Conservation (phyloP, 192 early-diverging fungal genomes). For the Pilobolus umbonatus region DNA sequence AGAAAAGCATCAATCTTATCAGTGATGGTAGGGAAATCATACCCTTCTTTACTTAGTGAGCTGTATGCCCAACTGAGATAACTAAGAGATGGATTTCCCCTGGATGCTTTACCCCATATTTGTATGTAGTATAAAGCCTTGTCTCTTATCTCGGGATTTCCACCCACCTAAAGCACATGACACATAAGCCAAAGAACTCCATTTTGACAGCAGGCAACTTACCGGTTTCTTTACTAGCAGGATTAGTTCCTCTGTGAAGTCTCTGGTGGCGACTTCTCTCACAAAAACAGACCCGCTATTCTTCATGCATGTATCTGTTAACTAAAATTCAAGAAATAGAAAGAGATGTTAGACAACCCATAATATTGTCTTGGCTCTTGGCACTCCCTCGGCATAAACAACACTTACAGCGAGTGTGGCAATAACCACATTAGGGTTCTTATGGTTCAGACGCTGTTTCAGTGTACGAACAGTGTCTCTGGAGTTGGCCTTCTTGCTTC, state of each 20-base stretch:
- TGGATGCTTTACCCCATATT: slow-evolving; percentile 83
- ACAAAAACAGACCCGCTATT: slow-evolving; percentile 87
- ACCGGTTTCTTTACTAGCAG: slow-evolving; percentile 56
- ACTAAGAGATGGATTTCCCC: slow-evolving; percentile 69
- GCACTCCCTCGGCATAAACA: background rate
- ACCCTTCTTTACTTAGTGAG: slow-evolving; percentile 73
- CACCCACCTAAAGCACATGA: slow-evolving; percentile 37
- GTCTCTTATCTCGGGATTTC: slow-evolving; percentile 71
- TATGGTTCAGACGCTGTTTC: slow-evolving; percentile 72
- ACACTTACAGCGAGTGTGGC: slow-evolving; percentile 68
- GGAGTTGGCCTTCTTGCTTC: slow-evolving; percentile 73
- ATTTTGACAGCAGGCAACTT: slow-evolving; percentile 18
- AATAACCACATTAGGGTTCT: slow-evolving; percentile 93
- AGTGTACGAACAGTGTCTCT: slow-evolving; percentile 73
- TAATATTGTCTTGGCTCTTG: background rate
- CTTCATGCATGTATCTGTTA: slow-evolving; percentile 91
- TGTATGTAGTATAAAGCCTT: slow-evolving; percentile 79
- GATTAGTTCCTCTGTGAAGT: slow-evolving; percentile 83
- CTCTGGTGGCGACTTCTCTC: slow-evolving; percentile 77
- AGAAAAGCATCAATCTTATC: slow-evolving; percentile 57
- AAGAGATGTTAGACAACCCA: background rate
- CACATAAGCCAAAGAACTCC: background rate
- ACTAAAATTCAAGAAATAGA: slow-evolving; percentile 33
- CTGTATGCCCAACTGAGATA: slow-evolving; percentile 80
- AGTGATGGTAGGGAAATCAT: slow-evolving; percentile 69